Base-by-base conservation (phyloP, 352 stramenopile genomes). In the Phytophthora tentaculata region DNA sequence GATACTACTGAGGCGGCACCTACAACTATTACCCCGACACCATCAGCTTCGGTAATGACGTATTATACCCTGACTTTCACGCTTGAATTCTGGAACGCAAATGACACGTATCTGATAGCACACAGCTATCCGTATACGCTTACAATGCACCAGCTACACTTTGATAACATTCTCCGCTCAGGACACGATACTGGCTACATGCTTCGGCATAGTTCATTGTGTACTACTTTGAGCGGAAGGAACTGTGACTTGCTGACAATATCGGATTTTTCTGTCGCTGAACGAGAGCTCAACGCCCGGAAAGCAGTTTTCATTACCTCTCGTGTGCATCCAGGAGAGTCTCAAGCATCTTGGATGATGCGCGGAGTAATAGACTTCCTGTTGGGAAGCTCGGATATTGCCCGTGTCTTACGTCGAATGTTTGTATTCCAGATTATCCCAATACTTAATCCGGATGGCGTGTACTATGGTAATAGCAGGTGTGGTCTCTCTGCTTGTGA, bases 271-370 rank as follows among this genome's bases (percentile, higher is more conserved):
- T 53, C 54, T 10, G 48, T 66, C 16, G 20, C 51, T 24, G 12
- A 45, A 29, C 0, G 65, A 71, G 83, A 90, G 35, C 26, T 87
- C 7, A 61, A 73, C 20, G 29, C 43, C 2, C 67, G 84, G 5
- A 74, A 69, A 44, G 73, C 79, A 20, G 72, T 98, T 22, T 75
- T 98, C 7, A 75, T 98, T 12, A 96, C 86, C 0, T 89, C 90
- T 8, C 83, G 93, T 0, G 93, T 98, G 1, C 93, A 98, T 68
- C 93, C 92, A 12, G 95, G 95, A 26, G 95, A 98, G 63, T 73
- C 84, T 1, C 92, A 97, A 64, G 84, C 94, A 2, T 97, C 87
- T 22, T 98, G 91, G 94, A 96, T 98, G 82, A 97, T 98, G 95
- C 85, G 89, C 2, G 95, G 95, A 2, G 71, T 93, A 16, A 80